phyloP scores from a whole-genome alignment of 225 moss, liverwort and hornwort genomes.

The Anthoceros angustus region DNA sequence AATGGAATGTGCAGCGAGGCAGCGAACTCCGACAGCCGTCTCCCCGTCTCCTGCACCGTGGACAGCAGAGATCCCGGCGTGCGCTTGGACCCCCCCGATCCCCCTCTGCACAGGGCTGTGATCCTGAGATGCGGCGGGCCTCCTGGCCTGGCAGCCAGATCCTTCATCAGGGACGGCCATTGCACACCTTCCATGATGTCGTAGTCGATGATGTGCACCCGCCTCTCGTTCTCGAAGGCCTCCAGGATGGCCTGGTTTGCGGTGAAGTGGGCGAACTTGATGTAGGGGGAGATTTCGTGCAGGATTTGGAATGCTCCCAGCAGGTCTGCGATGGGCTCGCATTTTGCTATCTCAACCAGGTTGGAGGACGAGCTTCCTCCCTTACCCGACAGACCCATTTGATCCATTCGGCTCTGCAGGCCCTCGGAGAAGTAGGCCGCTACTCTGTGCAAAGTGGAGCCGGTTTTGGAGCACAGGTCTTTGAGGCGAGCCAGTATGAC shows the following conservation, averaged over 20 bases:
- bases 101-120: constrained; percentile 7
- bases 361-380: not conserved
- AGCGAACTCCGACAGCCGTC: constrained; percentile 24
- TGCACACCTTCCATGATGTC: constrained; percentile 29
- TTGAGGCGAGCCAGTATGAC: constrained; percentile 46
- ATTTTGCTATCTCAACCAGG: not conserved
- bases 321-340: constrained; percentile 20
- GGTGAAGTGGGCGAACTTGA: constrained; percentile 31
- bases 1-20: constrained; percentile 20
- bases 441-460: constrained; percentile 80
- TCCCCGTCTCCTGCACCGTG: constrained; percentile 24
- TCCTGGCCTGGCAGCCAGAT: constrained; percentile 18
- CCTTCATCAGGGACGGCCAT: constrained; percentile 35
- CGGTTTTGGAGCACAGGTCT: constrained; percentile 44
- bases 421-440: constrained; percentile 71
- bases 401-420: constrained; percentile 16
- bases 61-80: constrained; percentile 15
- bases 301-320: constrained; percentile 25
- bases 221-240: constrained; percentile 22
- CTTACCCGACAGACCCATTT: constrained; percentile 11
- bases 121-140: constrained; percentile 30
- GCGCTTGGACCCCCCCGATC: constrained; percentile 9
- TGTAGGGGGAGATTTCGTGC: constrained; percentile 27
- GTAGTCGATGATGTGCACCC: constrained; percentile 32
- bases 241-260: constrained; percentile 32